Conservation (phyloP, 441 rosid species). For the Flueggea neowawraea region DNA sequence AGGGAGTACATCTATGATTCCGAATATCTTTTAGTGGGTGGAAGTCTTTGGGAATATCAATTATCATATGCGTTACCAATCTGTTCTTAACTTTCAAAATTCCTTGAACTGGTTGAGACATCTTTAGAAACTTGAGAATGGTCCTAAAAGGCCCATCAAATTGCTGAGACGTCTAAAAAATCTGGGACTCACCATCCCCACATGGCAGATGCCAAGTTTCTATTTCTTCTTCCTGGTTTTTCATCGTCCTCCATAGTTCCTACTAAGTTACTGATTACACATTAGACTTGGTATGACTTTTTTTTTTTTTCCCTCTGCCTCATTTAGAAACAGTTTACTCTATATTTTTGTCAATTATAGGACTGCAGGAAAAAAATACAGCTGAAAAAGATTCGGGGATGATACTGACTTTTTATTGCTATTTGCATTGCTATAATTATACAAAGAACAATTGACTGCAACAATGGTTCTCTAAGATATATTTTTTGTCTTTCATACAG, state of each 20-base stretch:
- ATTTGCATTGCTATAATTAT: background rate
- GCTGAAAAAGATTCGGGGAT: background rate
- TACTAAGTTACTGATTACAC: background rate
- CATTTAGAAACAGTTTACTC: background rate
- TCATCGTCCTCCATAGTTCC: background rate
- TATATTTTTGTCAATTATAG: background rate
- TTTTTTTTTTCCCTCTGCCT: background rate
- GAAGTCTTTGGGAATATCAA: background rate
- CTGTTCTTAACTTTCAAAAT: background rate
- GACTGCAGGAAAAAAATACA: background rate
- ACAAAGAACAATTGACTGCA: constrained; percentile 1
- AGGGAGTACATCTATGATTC: background rate
- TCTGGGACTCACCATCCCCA: too few relatives aligned
- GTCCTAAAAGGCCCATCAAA: too few relatives aligned
- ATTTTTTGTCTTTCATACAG: constrained; percentile 37
- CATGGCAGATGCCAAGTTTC: background rate
- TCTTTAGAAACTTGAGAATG: background rate
- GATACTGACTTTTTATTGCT: background rate
- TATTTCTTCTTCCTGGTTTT: background rate
- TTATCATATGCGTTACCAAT: background rate
- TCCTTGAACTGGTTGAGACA: background rate
- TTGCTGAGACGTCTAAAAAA: too few relatives aligned
- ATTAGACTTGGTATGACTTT: background rate
- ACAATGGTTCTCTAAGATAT: constrained; percentile 7
- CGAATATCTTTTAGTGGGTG: background rate